Base-by-base conservation (phyloP, 1,284 basidiomycete genomes). In the Paramarasmius palmivorus region DNA sequence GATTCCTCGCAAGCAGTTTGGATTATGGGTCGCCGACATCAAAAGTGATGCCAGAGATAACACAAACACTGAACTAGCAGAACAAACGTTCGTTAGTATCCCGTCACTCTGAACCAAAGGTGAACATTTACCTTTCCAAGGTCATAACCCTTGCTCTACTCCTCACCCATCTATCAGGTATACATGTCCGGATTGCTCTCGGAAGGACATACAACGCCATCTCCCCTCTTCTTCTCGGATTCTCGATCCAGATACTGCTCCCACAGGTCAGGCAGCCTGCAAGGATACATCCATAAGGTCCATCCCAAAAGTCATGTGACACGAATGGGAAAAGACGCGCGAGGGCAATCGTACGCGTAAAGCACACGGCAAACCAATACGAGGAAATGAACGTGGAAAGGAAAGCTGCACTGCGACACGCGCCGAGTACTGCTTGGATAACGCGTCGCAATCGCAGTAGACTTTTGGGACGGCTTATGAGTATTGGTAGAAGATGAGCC, bases 131-230 rank as follows among this genome's bases (percentile, higher is more conserved):
- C 89, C 79, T 69, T 69, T 90, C 88, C 12, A 69, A 64, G 40
- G 76, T 56, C 26, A 69, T 71, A 4, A 75, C 66, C 23, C 69
- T 68, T 14, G 58, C 60, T 36, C 70, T 72, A 3, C 73, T 76
- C 53, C 69, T 75, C 22, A 83, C 47, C 79, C 82, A 84, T 6
- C 61, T 63, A 55, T 80, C 69, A 0, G 86, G 78, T 14, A 91
- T 65, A 46, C 74, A 81, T 0, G 87, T 75, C 41, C 85, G 72
- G 22, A 90, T 62, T 9, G 88, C 88, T 53, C 81, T 73, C 1
- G 90, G 88, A 2, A 91, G 69, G 49, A 90, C 89, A 62, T 91
- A 91, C 38, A 91, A 65, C 0, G 88, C 82, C 72, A 92, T 88
- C 66, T 92, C 89, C 2, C 87, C 87, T 51, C 90, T 72, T 58